Conservation (phyloP, 1,284 basidiomycete genomes). For the Cutaneotrichosporon arboriforme region DNA sequence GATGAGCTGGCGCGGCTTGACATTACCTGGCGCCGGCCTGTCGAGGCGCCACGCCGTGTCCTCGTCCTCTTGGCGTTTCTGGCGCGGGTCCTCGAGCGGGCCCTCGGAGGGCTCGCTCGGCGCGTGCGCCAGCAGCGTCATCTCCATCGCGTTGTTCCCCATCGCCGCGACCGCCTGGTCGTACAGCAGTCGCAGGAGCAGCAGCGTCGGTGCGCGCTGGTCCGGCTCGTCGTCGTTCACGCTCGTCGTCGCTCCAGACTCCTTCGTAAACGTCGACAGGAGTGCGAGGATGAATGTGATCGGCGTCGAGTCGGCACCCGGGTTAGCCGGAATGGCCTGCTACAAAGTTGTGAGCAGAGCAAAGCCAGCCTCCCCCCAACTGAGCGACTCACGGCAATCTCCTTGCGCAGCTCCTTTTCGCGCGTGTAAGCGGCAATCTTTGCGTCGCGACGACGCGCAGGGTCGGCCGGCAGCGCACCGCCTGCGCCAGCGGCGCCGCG, state of each 20-base stretch:
- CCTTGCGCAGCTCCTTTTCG: conserved; percentile 69
- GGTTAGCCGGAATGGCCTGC: conserved; percentile 55
- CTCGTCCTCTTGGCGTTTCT: conserved; percentile 30
- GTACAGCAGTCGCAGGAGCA: conserved; percentile 68
- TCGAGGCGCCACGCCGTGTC: conserved; percentile 76
- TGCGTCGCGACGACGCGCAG: conserved; percentile 64
- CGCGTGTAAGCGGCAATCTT: conserved; percentile 83
- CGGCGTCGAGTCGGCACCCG: conserved; percentile 33
- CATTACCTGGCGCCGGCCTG: conserved; percentile 27
- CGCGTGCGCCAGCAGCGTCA: conserved; percentile 53
- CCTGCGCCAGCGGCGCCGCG: conserved; percentile 41
- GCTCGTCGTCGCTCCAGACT: conserved; percentile 27
- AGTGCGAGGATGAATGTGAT: conserved; percentile 31
- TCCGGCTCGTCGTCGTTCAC: conserved; percentile 54
- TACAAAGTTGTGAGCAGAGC: conserved; percentile 33
- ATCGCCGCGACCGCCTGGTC: conserved; percentile 65
- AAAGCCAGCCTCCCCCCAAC: background rate
- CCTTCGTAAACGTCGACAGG: conserved; percentile 22
- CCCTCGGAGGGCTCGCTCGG: conserved; percentile 12
- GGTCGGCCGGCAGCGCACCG: conserved; percentile 56
- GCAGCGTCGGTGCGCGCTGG: conserved; percentile 61
- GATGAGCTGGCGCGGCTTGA: conserved; percentile 56
- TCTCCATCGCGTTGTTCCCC: conserved; percentile 65
- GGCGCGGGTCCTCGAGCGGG: conserved; percentile 49
- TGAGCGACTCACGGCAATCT: conserved; percentile 57